These are phyloP conservation scores for Hypoxylon intermedium DNA, from an alignment of 495 filamentous ascomycete genomes.

Conservation along the genomic window DNA sequence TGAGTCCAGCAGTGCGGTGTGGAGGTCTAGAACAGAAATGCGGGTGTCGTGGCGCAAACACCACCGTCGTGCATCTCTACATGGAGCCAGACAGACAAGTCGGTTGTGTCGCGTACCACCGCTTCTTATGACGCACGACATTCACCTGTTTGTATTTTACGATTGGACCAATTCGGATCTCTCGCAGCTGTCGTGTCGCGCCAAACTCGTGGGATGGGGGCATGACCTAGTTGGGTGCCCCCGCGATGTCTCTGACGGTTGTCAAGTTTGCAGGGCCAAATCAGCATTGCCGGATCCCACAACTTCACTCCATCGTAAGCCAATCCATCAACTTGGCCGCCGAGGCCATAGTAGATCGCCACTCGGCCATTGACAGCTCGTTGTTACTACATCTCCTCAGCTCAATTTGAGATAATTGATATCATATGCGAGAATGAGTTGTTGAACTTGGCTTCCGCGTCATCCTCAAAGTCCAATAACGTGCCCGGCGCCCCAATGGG, in stretches of 20 bases:
- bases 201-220: slow-evolving; percentile 14
- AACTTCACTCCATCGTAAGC: slow-evolving; percentile 1
- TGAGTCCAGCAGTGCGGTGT: too few relatives aligned
- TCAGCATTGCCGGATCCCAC: slow-evolving; percentile 8
- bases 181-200: slow-evolving; percentile 1
- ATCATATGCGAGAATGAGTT: slow-evolving; percentile 62
- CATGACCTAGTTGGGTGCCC: background rate
- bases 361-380: slow-evolving; percentile 7
- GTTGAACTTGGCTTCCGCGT: slow-evolving; percentile 60
- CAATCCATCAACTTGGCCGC: slow-evolving; percentile 2
- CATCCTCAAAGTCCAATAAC: slow-evolving; percentile 61
- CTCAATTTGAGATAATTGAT: slow-evolving; percentile 59
- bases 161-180: slow-evolving; percentile 6
- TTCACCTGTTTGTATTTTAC: slow-evolving; percentile 1
- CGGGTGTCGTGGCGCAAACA: background rate
- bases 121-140: slow-evolving; percentile 5
- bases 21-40: background rate
- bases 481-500: slow-evolving; percentile 59
- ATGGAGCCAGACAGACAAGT: slow-evolving; percentile 14
- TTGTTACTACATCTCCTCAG: background rate
- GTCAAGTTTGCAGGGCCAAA: slow-evolving; percentile 8
- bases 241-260: background rate
- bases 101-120: slow-evolving; percentile 14
- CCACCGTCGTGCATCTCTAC: background rate
- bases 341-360: slow-evolving; percentile 10